These are phyloP conservation scores for Oryza officinalis DNA, from an alignment of 176 grass and related monocot species.

Conservation along the genomic window DNA sequence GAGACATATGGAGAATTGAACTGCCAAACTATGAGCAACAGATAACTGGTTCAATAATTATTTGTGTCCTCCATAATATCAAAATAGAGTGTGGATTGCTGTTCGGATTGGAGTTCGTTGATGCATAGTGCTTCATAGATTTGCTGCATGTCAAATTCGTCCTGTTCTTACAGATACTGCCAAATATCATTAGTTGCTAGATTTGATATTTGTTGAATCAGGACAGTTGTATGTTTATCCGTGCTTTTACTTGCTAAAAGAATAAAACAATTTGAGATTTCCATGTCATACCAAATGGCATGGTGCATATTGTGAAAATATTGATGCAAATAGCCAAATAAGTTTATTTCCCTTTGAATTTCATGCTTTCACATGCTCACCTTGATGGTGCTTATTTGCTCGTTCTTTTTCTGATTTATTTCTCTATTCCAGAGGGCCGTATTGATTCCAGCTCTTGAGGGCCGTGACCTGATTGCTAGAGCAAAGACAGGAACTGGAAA, in stretches of 20 bases:
- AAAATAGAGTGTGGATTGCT: background rate
- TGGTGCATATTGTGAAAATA: background rate
- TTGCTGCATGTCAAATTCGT: background rate
- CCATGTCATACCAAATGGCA: background rate
- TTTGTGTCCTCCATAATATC: background rate
- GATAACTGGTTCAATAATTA: background rate
- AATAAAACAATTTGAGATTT: background rate
- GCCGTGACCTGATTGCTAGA: conserved; percentile 89
- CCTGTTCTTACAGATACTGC: background rate
- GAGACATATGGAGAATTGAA: background rate
- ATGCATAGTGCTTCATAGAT: background rate
- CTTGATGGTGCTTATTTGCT: background rate
- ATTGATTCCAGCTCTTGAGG: conserved; percentile 83
- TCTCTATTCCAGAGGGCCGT: conserved; percentile 77
- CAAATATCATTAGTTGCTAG: background rate
- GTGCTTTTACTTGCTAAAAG: background rate
- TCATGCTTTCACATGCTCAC: background rate
- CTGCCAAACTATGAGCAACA: background rate
- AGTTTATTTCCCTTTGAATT: background rate
- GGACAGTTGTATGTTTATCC: background rate
- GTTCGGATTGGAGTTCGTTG: background rate
- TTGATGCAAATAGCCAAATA: background rate
- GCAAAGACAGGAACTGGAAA: conserved; percentile 98
- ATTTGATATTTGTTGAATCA: background rate
- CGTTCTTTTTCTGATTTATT: conserved; percentile 9